Conservation (phyloP, 305 asterid genomes). For the Rubia peregrina region DNA sequence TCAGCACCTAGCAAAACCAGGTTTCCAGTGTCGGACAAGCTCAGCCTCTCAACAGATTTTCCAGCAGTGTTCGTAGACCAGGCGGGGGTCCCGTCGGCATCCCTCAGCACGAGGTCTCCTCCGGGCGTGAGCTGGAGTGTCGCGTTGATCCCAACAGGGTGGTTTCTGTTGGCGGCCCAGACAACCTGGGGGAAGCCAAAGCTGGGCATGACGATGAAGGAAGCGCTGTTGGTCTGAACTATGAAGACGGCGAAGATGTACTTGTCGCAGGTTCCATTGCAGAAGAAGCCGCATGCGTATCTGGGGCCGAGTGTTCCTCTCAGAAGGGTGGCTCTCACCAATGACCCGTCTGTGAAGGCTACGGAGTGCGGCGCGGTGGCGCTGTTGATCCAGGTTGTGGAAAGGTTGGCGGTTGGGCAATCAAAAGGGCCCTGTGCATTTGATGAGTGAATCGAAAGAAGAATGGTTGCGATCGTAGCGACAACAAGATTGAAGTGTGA, state of each 20-base stretch:
- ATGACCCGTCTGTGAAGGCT: conserved; percentile 25
- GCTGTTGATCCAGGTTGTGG: conserved; percentile 37
- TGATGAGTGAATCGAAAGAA: conserved; percentile 7
- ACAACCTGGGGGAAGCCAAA: conserved; percentile 38
- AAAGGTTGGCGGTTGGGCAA: conserved; percentile 37
- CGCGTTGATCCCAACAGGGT: conserved; percentile 33
- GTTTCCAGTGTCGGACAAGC: conserved; percentile 33
- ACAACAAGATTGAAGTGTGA: neutral
- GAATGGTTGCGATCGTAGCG: neutral
- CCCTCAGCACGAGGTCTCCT: conserved; percentile 35
- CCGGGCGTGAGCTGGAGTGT: conserved; percentile 27
- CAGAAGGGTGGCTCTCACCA: conserved; percentile 31
- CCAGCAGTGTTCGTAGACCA: conserved; percentile 46
- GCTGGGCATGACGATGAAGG: conserved; percentile 2
- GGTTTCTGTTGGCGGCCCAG: conserved; percentile 48
- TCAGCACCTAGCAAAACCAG: conserved; percentile 28
- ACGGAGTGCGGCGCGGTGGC: conserved; percentile 35
- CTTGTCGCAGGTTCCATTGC: conserved; percentile 33
- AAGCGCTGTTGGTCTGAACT: conserved; percentile 33
- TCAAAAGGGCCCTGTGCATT: conserved; percentile 31
- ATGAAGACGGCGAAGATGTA: conserved; percentile 36
- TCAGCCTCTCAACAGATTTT: conserved; percentile 32
- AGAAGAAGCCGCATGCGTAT: conserved; percentile 43
- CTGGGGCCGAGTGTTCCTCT: conserved; percentile 39
- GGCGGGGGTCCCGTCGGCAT: conserved; percentile 31